Evolutionary conservation across 2,329 filamentous ascomycete genomes (phyloP), one percentile per base, ranked within the genome.

Genomic region (Alternaria brassicicola): DNA sequence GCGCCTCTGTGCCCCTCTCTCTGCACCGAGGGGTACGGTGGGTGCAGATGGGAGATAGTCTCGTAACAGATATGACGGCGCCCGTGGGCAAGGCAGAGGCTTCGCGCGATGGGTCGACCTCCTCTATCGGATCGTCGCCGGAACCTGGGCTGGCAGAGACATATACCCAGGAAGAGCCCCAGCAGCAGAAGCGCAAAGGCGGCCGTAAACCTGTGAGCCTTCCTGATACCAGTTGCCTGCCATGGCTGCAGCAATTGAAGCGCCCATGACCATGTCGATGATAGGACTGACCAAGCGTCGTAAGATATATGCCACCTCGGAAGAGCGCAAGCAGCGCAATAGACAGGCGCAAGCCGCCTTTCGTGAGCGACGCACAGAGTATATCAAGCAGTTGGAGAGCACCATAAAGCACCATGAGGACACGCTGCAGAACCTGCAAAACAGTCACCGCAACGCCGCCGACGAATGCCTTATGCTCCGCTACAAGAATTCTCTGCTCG

Each of bases 401-500:
- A 96, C 93, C 55, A 98, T 99, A 79, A 94, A 95, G 74, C 91
- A 95, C 69, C 94, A 98, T 83, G 95, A 99, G 80, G 92, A 96
- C 71, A 94, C 92, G 70, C 84, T 98, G 55, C 91, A 96, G 70
- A 96, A 88, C 72, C 84, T 99, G 59, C 95, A 98, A 80, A 91
- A 94, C 73, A 96, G 93, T 66, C 95, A 98, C 76, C 91, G 95
- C 70, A 93, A 88, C 72, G 95, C 95, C 57, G 93, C 94, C 57
- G 95, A 98, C 78, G 95, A 98, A 79, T 98, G 95, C 77, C 81
- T 98, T 73, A 98, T 99, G 95, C 84, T 99, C 70, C 90, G 95
- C 58, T 99, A 98, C 79, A 98, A 98, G 83, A 99, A 98, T 78
- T 98, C 95, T 38, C 83, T 98, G 47, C 85, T 99, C 33, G 95